A percentile compares a stretch with the other conserved stretches of the same genome.
Conservation (phyloP, 805 yeast genomes). For the Metschnikowia henanensis region DNA sequence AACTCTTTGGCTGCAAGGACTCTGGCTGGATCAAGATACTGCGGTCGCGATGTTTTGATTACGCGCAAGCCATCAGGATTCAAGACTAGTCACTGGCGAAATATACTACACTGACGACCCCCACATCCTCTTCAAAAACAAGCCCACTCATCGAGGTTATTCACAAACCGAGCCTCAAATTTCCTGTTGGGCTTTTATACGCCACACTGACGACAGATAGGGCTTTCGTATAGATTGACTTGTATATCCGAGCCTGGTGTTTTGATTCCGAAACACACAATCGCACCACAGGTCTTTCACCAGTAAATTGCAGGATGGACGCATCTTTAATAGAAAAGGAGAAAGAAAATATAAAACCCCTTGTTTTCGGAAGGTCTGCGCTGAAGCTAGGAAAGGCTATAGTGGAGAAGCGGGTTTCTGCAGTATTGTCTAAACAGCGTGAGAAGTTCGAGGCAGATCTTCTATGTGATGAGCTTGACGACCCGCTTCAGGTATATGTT, state of each 20-base stretch:
- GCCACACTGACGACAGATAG: too few species aligned
- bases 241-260: background rate
- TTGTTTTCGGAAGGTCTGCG: constrained; percentile 69
- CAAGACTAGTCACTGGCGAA: background rate
- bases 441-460: constrained; percentile 28
- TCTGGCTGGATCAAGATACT: too few species aligned
- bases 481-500: constrained; percentile 76
- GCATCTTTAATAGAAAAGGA: constrained; percentile 39
- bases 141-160: too few species aligned
- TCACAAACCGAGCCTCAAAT: too few species aligned
- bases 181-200: too few species aligned
- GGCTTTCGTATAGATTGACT: too few species aligned
- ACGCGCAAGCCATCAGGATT: background rate
- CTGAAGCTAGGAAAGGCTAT: constrained; percentile 50
- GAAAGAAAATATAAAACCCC: constrained; percentile 76
- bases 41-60: background rate
- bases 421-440: constrained; percentile 28
- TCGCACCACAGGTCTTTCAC: too few species aligned
- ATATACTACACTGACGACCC: too few species aligned
- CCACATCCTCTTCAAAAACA: background rate
- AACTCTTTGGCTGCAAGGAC: background rate
- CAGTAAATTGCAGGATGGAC: constrained; percentile 17
- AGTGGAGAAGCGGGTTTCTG: constrained; percentile 9
- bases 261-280: background rate
- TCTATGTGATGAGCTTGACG: constrained; percentile 61